Base-by-base conservation (phyloP, 1,284 basidiomycete genomes). In the Agaricales sp. region DNA sequence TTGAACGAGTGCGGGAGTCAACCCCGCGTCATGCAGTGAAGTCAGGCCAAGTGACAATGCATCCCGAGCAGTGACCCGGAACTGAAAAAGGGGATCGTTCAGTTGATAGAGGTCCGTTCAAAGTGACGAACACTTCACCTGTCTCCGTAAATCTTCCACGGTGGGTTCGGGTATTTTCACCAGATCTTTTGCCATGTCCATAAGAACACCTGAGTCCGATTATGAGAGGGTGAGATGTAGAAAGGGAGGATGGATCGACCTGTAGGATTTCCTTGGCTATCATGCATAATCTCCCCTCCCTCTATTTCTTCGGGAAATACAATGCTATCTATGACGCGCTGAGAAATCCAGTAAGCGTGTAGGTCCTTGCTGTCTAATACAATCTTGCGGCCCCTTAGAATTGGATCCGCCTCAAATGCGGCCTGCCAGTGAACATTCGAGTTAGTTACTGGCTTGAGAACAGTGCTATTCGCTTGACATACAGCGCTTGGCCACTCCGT, bases 211-310 rank as follows among this genome's bases (percentile, higher is more conserved):
- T n/a, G n/a, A n/a, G n/a, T n/a, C n/a, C 20, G 41, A 24, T 19
- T 19, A 20, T n/a, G n/a, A n/a, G n/a, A n/a, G n/a, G n/a, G n/a
- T 50, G 23, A 44, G 48, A 20, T 21, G 46, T 23, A 43, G 23
- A 30, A 43, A 18, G 21, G 43, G 61, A 51, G 43, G 67, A n/a
- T 37, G n/a, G n/a, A n/a, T n/a, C n/a, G n/a, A n/a, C n/a, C n/a
- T n/a, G n/a, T n/a, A n/a, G n/a, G n/a, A n/a, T n/a, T n/a, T n/a
- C n/a, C n/a, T n/a, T n/a, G n/a, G n/a, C n/a, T n/a, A n/a, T n/a
- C n/a, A n/a, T n/a, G n/a, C n/a, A n/a, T n/a, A n/a, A n/a, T n/a
- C n/a, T n/a, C n/a, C n/a, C 30, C 30, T 12, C 12, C 12, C 12
- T 37, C 11, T 37, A 16, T 12, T 11, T 37, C 30, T 37, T 11